These are phyloP conservation scores for Oryza glaberrima DNA, from an alignment of 176 grass and related monocot genomes.

Conservation along the genomic window DNA sequence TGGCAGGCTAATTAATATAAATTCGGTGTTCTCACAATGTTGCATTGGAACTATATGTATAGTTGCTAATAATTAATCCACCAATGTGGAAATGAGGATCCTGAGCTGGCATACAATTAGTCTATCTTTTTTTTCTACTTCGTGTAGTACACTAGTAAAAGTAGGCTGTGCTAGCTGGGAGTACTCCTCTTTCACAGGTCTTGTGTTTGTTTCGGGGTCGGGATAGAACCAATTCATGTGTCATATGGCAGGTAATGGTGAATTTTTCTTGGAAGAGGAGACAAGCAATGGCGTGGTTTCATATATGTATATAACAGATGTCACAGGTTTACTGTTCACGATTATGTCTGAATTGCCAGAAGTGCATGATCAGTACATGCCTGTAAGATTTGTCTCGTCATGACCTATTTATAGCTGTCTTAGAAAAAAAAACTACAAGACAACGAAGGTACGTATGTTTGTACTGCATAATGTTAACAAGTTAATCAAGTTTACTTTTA, in stretches of 20 bases:
- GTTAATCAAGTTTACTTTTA: background rate
- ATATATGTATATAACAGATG: constrained; percentile 21
- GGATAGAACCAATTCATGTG: constrained; percentile 20
- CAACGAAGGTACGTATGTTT: constrained; percentile 21
- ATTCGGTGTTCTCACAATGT: background rate
- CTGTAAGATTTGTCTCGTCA: constrained; percentile 29
- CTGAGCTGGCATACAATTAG: background rate
- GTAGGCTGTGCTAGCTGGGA: background rate
- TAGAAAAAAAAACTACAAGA: constrained; percentile 5
- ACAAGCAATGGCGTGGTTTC: background rate
- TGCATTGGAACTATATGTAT: background rate
- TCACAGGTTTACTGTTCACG: constrained; percentile 45
- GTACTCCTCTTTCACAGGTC: background rate
- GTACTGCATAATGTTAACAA: background rate
- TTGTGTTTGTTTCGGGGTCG: constrained; percentile 7
- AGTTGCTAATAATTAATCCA: constrained; percentile 4
- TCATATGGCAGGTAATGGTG: background rate
- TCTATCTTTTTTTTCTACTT: background rate
- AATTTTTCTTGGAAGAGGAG: constrained; percentile 9
- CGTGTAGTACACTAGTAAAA: background rate
- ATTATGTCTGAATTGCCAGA: constrained; percentile 26
- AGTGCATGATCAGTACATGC: constrained; percentile 11
- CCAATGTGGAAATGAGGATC: background rate
- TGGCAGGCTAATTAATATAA: background rate
- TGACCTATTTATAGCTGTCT: constrained; percentile 29